Base-by-base conservation (phyloP, 768 basidiomycete genomes). In the Mycena indigotica region DNA sequence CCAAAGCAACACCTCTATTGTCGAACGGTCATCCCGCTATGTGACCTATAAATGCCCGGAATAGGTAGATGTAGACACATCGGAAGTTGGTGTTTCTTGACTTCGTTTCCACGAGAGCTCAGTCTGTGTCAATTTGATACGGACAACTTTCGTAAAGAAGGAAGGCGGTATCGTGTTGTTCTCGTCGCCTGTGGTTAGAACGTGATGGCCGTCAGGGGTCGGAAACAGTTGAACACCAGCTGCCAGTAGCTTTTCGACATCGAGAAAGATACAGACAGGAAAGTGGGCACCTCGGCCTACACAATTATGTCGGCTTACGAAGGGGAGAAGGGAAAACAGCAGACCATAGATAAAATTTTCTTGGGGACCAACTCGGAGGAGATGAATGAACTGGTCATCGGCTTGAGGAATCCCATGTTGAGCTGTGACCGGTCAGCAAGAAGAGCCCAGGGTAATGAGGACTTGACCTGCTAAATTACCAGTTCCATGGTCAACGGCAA, bases 151-250 rank as follows among this genome's bases (percentile, higher is more conserved):
- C 2, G 39, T 12, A n/a, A 63, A 63, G 49, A 63, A 16, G 1
- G 17, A 5, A 3, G 62, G 62, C 6, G 52, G 62, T 2, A 63
- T 52, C 6, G 46, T 25, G 26, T 49, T 41, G 16, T 45, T 45
- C 15, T 26, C 3, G 40, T 63, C 52, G 6, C 62, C 62, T 15
- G 40, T 59, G 25, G 58, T 63, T 25, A 63, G 52, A 13, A 58
- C 45, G 5, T 17, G n/a, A n/a, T n/a, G n/a, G 17, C 54, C 50
- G 10, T 19, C n/a, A 0, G n/a, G n/a, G 32, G 23, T 50, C 15
- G 10, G 32, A 30, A 56, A 63, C 1, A 63, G 40, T 3, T 29
- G 46, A 3, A 63, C 57, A n/a, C 58, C 52, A 5, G 48, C 17
- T 2, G 39, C 17, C 4, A 63, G 49, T 53, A 53, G 53, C 17